These are phyloP conservation scores for Rhinocladiella mackenziei DNA, from an alignment of 2,329 filamentous ascomycete species.

Conservation along the genomic window DNA sequence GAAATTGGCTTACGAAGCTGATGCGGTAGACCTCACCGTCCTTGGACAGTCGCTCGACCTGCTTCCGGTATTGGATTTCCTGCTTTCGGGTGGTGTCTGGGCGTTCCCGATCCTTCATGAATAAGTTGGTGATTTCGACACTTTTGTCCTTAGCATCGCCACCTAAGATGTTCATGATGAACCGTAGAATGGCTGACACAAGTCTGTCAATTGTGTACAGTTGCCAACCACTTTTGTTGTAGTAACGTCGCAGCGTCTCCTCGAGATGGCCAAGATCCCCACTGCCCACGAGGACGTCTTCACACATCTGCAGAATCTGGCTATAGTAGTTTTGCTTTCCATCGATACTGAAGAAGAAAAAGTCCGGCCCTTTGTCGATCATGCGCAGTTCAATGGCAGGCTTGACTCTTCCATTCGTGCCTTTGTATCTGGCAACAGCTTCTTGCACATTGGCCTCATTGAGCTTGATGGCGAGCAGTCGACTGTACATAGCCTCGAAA, in stretches of 20 bases:
- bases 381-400: conserved; percentile 80
- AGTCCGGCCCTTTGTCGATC: conserved; percentile 67
- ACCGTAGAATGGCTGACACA: conserved; percentile 70
- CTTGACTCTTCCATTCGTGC: conserved; percentile 50
- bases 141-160: conserved; percentile 90
- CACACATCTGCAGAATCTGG: conserved; percentile 78
- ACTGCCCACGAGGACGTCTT: conserved; percentile 78
- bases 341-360: conserved; percentile 68
- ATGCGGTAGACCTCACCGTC: conserved; percentile 89
- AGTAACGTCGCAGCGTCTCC: conserved; percentile 86
- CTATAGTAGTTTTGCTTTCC: conserved; percentile 72
- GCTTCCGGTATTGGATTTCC: conserved; percentile 85
- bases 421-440: conserved; percentile 67
- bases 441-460: conserved; percentile 68
- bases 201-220: conserved; percentile 91
- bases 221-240: conserved; percentile 85
- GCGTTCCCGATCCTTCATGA: conserved; percentile 73
- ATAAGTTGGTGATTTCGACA: conserved; percentile 81
- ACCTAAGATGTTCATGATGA: conserved; percentile 62
- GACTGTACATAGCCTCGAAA: conserved; percentile 84
- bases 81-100: conserved; percentile 85
- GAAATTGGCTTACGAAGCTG: conserved; percentile 68
- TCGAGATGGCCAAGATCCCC: conserved; percentile 80
- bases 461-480: conserved; percentile 77
- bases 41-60: conserved; percentile 87